Evolutionary conservation across 306 rosid genomes (phyloP).

Genomic region (Citrullus colocynthis): DNA sequence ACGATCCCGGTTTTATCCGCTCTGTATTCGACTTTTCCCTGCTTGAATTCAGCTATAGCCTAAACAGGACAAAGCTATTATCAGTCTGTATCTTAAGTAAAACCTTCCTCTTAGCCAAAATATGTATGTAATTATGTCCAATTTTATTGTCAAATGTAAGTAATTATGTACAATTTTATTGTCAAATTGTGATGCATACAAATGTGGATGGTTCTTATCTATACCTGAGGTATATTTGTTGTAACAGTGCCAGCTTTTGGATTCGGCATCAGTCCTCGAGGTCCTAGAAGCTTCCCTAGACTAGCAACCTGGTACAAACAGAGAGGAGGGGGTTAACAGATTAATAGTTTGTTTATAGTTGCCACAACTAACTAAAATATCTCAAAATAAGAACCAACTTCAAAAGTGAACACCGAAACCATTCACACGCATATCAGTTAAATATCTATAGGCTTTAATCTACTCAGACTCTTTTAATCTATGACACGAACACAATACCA

Average conservation of each 20-base stretch:
- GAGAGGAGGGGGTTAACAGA: conserved; percentile 12
- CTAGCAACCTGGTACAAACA: conserved; percentile 70
- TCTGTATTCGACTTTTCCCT: conserved; percentile 90
- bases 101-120: not conserved
- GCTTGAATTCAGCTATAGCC: conserved; percentile 98
- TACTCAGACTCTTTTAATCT: not conserved
- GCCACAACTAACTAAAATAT: not conserved
- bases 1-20: conserved; percentile 99
- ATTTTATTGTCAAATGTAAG: not conserved
- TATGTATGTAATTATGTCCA: not conserved
- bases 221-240: conserved; percentile 88
- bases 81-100: not conserved
- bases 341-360: not conserved
- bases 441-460: not conserved
- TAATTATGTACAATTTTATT: not conserved
- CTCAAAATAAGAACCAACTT: not conserved
- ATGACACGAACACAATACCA: too few species aligned
- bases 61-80: conserved; percentile 11
- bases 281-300: conserved; percentile 95
- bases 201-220: not conserved
- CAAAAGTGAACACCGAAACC: not conserved
- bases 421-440: not conserved
- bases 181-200: not conserved
- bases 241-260: conserved; percentile 99
- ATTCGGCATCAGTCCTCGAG: conserved; percentile 99